Base-by-base conservation (phyloP, 2,329 filamentous ascomycete species). In the Scleromitrula shiraiana region DNA sequence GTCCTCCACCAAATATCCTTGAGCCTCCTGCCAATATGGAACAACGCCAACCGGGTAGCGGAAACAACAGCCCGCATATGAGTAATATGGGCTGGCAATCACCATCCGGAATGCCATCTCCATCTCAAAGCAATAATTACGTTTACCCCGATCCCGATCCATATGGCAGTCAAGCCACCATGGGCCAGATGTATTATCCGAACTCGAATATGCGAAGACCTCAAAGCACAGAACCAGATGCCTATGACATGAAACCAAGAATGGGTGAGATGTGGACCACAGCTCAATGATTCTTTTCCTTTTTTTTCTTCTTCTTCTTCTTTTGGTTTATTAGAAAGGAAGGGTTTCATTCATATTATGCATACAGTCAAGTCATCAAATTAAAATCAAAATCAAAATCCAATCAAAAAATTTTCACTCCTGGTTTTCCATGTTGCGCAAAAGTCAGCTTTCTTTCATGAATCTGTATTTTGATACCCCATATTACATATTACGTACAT, bases 41-140 rank as follows among this genome's bases (percentile, higher is more conserved):
- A 64, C 45, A 48, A 19, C 82, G 84, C 55, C 82, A 85, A 58
- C 66, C 72, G 41, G 75, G 75, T 47, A 95, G 87, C 63, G 83
- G 78, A n/a, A 80, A 73, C 49, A 85, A 86, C 45, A 95, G 89
- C 65, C 90, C 91, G 42, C 90, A 96, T 66, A 88, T 95, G 80
- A 69, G 71, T 35, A 60, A 47, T 41, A 68, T 71, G 53, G 85
- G 87, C 46, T 96, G 91, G 90, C 85, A 88, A 56, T 94, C 89
- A 4, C 89, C 89, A 4, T 80, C 82, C 2, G 85, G 90, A 80
- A 59, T 50, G 47, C 41, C 41, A 30, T 83, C 85, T 7, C 85
- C 89, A 53, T 70, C 68, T 26, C 68, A 71, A 37, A 78, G 76
- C 37, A 80, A 77, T 41, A 74, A 73, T 53, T 90, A 88, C 55